phyloP scores from a whole-genome alignment of 2,329 filamentous ascomycete genomes.

The Verticillium nonalfalfae region DNA sequence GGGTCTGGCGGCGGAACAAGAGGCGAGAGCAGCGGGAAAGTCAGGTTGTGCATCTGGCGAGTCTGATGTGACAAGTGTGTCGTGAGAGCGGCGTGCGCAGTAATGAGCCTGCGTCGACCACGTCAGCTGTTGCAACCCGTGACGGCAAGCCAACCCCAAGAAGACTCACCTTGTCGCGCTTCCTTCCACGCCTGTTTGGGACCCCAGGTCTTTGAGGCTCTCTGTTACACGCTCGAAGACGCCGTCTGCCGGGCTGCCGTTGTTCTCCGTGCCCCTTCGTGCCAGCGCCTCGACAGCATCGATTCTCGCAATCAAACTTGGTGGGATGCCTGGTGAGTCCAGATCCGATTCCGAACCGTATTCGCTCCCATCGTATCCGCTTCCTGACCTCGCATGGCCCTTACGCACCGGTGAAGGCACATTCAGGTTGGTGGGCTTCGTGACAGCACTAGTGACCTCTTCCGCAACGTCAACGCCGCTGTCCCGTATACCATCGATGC shows the following conservation, averaged over 20 bases:
- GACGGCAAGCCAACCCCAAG: not conserved
- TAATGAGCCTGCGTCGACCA: constrained; percentile 53
- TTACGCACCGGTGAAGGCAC: not conserved
- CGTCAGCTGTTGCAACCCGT: not conserved
- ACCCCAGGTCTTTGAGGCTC: constrained; percentile 64
- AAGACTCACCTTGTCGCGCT: constrained; percentile 61
- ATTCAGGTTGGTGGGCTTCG: not conserved
- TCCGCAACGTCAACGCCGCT: constrained; percentile 34
- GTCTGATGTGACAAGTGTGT: constrained; percentile 72
- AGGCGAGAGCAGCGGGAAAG: constrained; percentile 65
- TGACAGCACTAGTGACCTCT: not conserved
- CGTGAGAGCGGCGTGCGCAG: constrained; percentile 66
- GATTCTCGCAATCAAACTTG: constrained; percentile 61
- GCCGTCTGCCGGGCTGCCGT: constrained; percentile 57
- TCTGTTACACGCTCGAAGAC: constrained; percentile 65
- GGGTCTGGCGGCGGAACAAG: constrained; percentile 55
- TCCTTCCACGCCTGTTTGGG: constrained; percentile 65
- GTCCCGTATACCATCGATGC: constrained; percentile 26
- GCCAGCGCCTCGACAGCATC: constrained; percentile 67
- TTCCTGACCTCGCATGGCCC: constrained; percentile 16
- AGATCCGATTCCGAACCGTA: constrained; percentile 69
- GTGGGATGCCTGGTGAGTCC: constrained; percentile 61
- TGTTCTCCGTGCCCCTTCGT: constrained; percentile 58
- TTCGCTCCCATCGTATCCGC: constrained; percentile 66
- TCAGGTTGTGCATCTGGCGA: constrained; percentile 66